Conservation (phyloP, 805 yeast species). For the Cyberlindnera bimundalis region DNA sequence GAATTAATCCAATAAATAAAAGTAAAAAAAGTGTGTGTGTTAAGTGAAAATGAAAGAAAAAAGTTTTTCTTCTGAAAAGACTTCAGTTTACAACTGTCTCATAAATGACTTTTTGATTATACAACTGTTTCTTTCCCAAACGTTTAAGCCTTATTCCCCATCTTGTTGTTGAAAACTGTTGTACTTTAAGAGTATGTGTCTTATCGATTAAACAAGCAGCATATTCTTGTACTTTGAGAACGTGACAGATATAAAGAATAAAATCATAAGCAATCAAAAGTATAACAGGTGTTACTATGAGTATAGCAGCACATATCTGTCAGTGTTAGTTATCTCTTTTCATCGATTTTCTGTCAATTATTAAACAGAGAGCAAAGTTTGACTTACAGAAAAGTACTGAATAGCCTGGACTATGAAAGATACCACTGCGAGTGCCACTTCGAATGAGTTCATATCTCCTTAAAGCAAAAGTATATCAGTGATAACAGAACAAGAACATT, state of each 20-base stretch:
- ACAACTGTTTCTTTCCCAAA: slow-evolving; percentile 11
- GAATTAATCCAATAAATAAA: no score
- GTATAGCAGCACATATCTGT: slow-evolving; percentile 6
- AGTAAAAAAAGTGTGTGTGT: no score
- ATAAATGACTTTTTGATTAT: slow-evolving; percentile 19
- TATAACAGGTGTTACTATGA: slow-evolving; percentile 17
- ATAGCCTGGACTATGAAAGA: no score
- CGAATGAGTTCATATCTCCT: neutral
- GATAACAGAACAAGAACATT: no score
- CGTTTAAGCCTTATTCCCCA: slow-evolving; percentile 6
- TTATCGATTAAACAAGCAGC: slow-evolving; percentile 2
- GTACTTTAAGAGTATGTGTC: slow-evolving; percentile 10
- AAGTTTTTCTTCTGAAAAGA: no score
- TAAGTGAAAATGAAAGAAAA: no score
- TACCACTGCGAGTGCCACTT: neutral
- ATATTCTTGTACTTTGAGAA: slow-evolving; percentile 9
- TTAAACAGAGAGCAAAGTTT: no score
- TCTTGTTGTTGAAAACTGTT: slow-evolving; percentile 13
- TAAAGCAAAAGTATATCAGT: no score
- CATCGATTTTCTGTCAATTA: no score
- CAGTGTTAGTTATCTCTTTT: slow-evolving; percentile 2
- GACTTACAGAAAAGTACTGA: slow-evolving; percentile 15
- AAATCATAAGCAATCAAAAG: slow-evolving; percentile 20
- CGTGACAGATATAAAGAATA: slow-evolving; percentile 15
- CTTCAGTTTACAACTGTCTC: slow-evolving; percentile 8